These are phyloP conservation scores for Pezicula rhizophila DNA, from an alignment of 2,329 filamentous ascomycete species.

Conservation along the genomic window DNA sequence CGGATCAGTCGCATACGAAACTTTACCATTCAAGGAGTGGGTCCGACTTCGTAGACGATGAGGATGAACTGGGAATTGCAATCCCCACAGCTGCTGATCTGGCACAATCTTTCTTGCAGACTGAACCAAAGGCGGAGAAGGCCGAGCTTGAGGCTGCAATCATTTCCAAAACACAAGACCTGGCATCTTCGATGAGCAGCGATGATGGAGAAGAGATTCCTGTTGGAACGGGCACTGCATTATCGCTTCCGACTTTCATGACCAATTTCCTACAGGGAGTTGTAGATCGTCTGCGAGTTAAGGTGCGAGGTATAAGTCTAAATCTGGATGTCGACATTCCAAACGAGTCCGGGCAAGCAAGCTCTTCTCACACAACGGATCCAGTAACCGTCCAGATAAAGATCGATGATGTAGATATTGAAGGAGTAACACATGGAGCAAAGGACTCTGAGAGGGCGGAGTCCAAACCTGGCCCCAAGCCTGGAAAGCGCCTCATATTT, in stretches of 20 bases:
- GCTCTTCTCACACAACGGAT: slow-evolving; percentile 38
- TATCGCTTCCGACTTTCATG: slow-evolving; percentile 65
- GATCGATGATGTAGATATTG: slow-evolving; percentile 58
- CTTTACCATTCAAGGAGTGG: slow-evolving; percentile 2
- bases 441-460: slow-evolving; percentile 4
- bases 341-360: slow-evolving; percentile 34
- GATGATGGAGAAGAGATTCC: slow-evolving; percentile 56
- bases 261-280: slow-evolving; percentile 69
- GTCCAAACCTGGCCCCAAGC: slow-evolving; percentile 36
- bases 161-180: slow-evolving; percentile 53
- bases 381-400: slow-evolving; percentile 59
- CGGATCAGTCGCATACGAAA: slow-evolving; percentile 8
- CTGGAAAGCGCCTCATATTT: slow-evolving; percentile 60
- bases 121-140: slow-evolving; percentile 60
- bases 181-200: slow-evolving; percentile 54
- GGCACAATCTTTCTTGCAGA: slow-evolving; percentile 71
- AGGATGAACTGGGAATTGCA: slow-evolving; percentile 24
- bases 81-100: slow-evolving; percentile 68
- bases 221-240: slow-evolving; percentile 63
- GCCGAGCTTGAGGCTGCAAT: slow-evolving; percentile 64
- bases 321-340: slow-evolving; percentile 58
- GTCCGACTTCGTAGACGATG: slow-evolving; percentile 7
- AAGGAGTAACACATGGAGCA: slow-evolving; percentile 49
- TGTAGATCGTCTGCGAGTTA: slow-evolving; percentile 63
- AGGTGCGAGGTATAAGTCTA: slow-evolving; percentile 58